Conservation (phyloP, 345 rosid genomes). For the Hibiscus syriacus region DNA sequence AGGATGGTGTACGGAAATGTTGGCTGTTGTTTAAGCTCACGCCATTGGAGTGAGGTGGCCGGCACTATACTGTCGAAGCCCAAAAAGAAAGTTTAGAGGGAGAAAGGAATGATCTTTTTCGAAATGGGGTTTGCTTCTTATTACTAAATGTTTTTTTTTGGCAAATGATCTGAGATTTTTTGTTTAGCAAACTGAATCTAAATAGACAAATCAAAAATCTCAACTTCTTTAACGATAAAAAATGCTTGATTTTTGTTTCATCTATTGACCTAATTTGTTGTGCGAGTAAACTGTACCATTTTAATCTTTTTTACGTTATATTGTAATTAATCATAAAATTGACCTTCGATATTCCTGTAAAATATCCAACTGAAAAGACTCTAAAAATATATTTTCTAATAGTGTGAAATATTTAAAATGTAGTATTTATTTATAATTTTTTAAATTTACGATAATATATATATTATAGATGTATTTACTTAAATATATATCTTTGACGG, state of each 20-base stretch:
- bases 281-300: too few species aligned
- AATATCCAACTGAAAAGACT: too few species aligned
- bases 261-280: background rate
- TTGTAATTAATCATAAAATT: too few species aligned
- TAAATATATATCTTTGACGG: too few species aligned
- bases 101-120: background rate
- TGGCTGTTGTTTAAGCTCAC: slow-evolving; percentile 18
- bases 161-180: background rate
- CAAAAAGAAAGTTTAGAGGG: background rate
- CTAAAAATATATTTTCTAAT: too few species aligned
- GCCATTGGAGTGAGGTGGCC: slow-evolving; percentile 28
- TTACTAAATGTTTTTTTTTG: background rate
- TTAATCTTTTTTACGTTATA: too few species aligned
- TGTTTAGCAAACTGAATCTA: background rate
- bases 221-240: background rate
- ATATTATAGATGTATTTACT: too few species aligned
- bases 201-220: slow-evolving; percentile 8
- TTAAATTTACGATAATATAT: too few species aligned
- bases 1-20: slow-evolving; percentile 22
- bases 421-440: too few species aligned
- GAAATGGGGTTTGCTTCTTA: background rate
- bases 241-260: slow-evolving; percentile 25
- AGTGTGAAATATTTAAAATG: too few species aligned
- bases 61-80: slow-evolving; percentile 12
- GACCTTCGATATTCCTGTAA: too few species aligned